Base-by-base conservation (phyloP, 2,329 filamentous ascomycete genomes). In the Phyllosticta citriasiana region DNA sequence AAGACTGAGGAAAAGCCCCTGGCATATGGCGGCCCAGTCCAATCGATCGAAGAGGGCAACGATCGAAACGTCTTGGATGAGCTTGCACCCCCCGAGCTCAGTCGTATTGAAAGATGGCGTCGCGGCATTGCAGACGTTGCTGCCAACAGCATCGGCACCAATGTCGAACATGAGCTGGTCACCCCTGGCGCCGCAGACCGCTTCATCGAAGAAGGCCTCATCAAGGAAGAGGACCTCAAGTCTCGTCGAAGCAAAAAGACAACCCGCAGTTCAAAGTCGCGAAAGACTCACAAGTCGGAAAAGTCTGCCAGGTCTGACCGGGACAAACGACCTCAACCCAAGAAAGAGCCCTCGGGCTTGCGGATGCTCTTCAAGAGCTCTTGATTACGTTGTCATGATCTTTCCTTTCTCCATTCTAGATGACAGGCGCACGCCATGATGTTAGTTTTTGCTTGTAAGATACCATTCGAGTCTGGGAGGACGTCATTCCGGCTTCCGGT, bases 121-220 rank as follows among this genome's bases (percentile, higher is more conserved):
- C 79, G 84, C 33, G 84, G 84, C 22, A 85, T 87, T 53, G 81
- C 83, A 3, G 84, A 86, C 60, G 75, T 76, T 16, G 80, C 81
- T 64, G 80, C 78, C 4, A 69, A 74, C 7, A 83, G 80, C 66
- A 65, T 77, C 5, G 83, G 81, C 25, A 86, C 83, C 4, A 85
- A 81, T 27, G 84, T 86, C 12, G 84, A 87, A 57, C 84, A 84
- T 61, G 84, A 87, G 67, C 85, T 85, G 70, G 82, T 87, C 69
- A 87, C 84, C 2, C 83, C 82, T 0, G 77, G 76, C 3, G 84
- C 84, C 2, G 73, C 74, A 9, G 69, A 71, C 56, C 74, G 75
- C 24, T 69, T 79, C 53, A 73, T 79, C 57, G 75, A 74, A 14
- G 77, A 75, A 25, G 78, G 78, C 12, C 72, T 75, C 4, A 66